Base-by-base conservation (phyloP, 2,329 filamentous ascomycete genomes). In the Claviceps spartinae region DNA sequence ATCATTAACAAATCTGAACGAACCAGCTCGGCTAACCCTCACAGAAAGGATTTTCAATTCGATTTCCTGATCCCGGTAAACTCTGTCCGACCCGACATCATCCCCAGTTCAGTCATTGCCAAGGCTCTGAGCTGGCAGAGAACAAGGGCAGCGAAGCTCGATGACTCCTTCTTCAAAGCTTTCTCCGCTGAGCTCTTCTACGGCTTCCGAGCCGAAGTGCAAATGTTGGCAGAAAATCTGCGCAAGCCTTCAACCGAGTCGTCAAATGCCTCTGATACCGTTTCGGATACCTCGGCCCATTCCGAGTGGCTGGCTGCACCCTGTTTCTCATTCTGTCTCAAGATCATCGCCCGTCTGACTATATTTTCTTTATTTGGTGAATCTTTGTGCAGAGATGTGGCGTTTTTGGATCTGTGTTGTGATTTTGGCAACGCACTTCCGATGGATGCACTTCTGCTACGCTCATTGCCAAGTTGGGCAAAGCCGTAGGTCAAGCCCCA, bases 51-150 rank as follows among this genome's bases (percentile, higher is more conserved):
- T 41, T 55, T 56, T 41, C 53, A 56, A 16, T 56, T 56, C 38
- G 47, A 47, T 16, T 34, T 54, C 22, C 51, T 54, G 37, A 5
- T 14, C 37, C 37, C 37, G 2, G 37, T 14, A 40, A 5, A 40
- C 37, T 11, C 8, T 30, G 2, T 11, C 26, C 26, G 46, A 43
- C 38, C 52, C 34, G 26, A n/a, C 43, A 51, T 51, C 41, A 52
- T 56, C 9, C 55, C 55, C 8, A 55, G 48, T 46, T 44, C 48
- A 4, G 47, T 55, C 41, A 54, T 56, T 13, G 55, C 51, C 13
- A 55, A 55, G 26, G 55, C 52, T 1, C n/a, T 56, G 22, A 54
- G 48, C 30, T 56, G 55, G 55, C 55, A 56, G 48, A 50, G 50
- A 6, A 52, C 44, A 11, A 51, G 52, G n/a, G 47, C 55, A 20